Evolutionary conservation across 345 rosid genomes (phyloP).

Genomic region (Citrus glauca): DNA sequence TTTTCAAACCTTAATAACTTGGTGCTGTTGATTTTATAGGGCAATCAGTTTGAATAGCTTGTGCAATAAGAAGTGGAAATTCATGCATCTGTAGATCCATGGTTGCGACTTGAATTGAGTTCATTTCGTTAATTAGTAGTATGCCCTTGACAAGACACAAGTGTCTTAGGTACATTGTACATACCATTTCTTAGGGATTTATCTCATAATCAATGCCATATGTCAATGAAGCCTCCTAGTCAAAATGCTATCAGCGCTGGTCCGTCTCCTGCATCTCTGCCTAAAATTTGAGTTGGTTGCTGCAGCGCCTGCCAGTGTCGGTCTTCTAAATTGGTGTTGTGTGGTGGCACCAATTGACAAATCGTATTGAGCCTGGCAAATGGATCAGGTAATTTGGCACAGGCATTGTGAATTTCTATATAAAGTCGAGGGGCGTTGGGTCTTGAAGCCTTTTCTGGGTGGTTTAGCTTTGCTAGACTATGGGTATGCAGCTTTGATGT

Average conservation of each 20-base stretch:
- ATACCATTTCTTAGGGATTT: too few relatives aligned
- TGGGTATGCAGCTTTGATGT: conserved; percentile 14
- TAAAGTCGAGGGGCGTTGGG: not conserved
- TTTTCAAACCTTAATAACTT: not conserved
- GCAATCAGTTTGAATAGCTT: too few relatives aligned
- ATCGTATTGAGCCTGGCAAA: not conserved
- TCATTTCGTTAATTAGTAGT: not conserved
- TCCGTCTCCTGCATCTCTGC: conserved; percentile 21
- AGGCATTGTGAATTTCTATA: conserved; percentile 8
- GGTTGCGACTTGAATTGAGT: not conserved
- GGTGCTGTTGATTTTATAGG: too few relatives aligned
- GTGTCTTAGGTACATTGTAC: too few relatives aligned
- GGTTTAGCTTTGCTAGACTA: conserved; percentile 12
- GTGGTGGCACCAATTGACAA: conserved; percentile 2
- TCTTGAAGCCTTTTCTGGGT: conserved; percentile 10
- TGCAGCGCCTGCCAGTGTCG: not conserved
- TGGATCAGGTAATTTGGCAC: conserved; percentile 4
- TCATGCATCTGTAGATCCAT: not conserved
- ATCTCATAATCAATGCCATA: too few relatives aligned
- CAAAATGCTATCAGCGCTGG: conserved; percentile 14
- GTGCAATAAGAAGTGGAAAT: not conserved
- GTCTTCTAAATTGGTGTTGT: not conserved
- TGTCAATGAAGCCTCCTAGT: too few relatives aligned
- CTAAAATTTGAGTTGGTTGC: not conserved
- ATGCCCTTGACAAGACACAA: too few relatives aligned